Percentiles rank a stretch among this genome's conserved stretches.
These are phyloP conservation scores for Alternaria postmessia DNA, from an alignment of 2,329 filamentous ascomycete species.

Conservation along the genomic window DNA sequence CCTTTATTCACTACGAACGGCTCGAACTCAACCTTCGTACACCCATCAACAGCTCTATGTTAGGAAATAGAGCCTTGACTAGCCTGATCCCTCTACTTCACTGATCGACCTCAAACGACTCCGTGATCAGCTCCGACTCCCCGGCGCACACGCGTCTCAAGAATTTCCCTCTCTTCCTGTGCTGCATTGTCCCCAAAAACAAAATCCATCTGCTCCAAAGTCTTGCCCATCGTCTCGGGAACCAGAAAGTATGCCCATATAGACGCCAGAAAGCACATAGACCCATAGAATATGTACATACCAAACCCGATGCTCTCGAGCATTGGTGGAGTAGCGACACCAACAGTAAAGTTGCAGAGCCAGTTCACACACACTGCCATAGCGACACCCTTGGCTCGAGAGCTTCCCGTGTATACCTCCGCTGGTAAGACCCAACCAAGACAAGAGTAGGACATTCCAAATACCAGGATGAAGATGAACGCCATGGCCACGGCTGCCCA, in stretches of 20 bases:
- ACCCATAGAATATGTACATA: slow-evolving; percentile 6
- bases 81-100: too few relatives aligned
- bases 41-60: too few relatives aligned
- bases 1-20: too few relatives aligned
- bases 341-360: slow-evolving; percentile 52
- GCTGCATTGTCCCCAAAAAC: slow-evolving; percentile 16
- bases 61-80: too few relatives aligned
- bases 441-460: slow-evolving; percentile 14
- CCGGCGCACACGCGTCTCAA: too few relatives aligned
- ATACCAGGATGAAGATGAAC: slow-evolving; percentile 8
- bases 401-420: slow-evolving; percentile 17
- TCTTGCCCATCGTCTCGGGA: slow-evolving; percentile 14
- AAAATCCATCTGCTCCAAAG: slow-evolving; percentile 12
- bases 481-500: slow-evolving; percentile 14
- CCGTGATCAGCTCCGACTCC: too few relatives aligned
- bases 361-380: neutral
- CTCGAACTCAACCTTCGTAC: too few relatives aligned
- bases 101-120: too few relatives aligned
- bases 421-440: slow-evolving; percentile 53
- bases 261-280: neutral
- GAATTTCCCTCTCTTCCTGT: slow-evolving; percentile 19
- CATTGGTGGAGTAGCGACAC: slow-evolving; percentile 61
- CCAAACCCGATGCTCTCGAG: slow-evolving; percentile 50
- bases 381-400: slow-evolving; percentile 56
- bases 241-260: slow-evolving; percentile 7